phyloP scores from a whole-genome alignment of 2,329 filamentous ascomycete species.

The Fusarium palustre region DNA sequence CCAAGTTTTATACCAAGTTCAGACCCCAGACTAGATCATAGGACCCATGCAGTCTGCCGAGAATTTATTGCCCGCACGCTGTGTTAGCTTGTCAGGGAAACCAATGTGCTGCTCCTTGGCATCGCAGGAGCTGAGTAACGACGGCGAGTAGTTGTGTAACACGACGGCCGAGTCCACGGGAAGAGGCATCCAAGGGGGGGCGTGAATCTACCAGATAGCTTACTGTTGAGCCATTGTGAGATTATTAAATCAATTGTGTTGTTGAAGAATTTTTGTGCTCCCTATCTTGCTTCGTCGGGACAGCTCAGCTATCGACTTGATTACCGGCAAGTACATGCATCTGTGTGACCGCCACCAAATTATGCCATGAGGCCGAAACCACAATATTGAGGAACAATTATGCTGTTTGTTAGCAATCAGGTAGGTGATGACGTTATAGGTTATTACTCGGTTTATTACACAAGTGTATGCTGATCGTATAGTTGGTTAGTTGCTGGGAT shows the following conservation, averaged over 20 bases:
- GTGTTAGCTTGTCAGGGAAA: neutral
- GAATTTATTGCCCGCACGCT: neutral
- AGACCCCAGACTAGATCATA: neutral
- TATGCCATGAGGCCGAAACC: neutral
- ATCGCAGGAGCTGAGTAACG: constrained; percentile 16
- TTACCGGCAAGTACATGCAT: neutral
- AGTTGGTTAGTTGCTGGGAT: neutral
- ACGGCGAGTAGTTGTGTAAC: constrained; percentile 23
- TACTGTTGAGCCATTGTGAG: neutral
- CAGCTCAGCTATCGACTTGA: neutral
- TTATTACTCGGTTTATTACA: neutral
- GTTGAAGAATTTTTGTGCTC: neutral
- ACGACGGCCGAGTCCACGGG: constrained; percentile 21
- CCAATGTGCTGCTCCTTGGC: constrained; percentile 5
- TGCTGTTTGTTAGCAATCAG: neutral
- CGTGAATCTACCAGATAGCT: neutral
- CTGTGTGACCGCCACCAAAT: neutral
- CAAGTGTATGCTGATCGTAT: neutral
- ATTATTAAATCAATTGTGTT: neutral
- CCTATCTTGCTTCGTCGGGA: neutral
- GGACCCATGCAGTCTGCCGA: constrained; percentile 23
- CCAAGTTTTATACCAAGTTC: neutral
- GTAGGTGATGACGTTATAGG: neutral
- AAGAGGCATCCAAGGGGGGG: constrained; percentile 22
- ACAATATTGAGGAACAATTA: neutral